These are phyloP conservation scores for Chenopodium formosanum DNA, from an alignment of 148 eudicot species.

Conservation along the genomic window DNA sequence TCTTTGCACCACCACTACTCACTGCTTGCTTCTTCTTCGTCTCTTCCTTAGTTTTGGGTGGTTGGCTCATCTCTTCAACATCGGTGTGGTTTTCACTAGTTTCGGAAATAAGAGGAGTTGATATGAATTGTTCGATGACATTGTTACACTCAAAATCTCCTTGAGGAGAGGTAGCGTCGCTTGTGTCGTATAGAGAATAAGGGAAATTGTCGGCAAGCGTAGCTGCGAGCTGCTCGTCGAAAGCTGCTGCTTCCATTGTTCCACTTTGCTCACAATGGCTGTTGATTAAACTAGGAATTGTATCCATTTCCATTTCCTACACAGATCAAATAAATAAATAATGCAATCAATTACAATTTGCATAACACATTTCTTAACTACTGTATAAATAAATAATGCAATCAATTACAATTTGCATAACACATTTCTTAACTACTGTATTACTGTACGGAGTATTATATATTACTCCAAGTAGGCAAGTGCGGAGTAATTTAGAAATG, in stretches of 20 bases:
- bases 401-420: too few species aligned
- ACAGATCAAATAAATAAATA: too few species aligned
- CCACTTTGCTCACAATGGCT: background rate
- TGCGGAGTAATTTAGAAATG: too few species aligned
- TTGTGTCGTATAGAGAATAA: background rate
- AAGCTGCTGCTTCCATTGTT: background rate
- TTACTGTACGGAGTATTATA: too few species aligned
- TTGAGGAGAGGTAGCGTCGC: background rate
- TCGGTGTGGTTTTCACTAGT: background rate
- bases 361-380: too few species aligned
- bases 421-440: too few species aligned
- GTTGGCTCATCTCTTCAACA: background rate
- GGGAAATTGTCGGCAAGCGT: background rate
- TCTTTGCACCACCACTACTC: conserved; percentile 9
- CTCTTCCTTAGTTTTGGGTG: background rate
- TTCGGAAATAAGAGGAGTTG: background rate
- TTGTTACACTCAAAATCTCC: background rate
- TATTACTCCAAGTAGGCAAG: too few species aligned
- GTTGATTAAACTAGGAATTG: background rate
- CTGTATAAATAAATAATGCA: too few species aligned
- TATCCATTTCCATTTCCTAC: background rate
- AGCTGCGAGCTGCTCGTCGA: conserved; percentile 9
- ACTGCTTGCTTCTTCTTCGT: background rate
- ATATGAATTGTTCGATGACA: background rate
- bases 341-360: too few species aligned